Conservation (phyloP, 1,284 basidiomycete species). For the Boletus mariae region DNA sequence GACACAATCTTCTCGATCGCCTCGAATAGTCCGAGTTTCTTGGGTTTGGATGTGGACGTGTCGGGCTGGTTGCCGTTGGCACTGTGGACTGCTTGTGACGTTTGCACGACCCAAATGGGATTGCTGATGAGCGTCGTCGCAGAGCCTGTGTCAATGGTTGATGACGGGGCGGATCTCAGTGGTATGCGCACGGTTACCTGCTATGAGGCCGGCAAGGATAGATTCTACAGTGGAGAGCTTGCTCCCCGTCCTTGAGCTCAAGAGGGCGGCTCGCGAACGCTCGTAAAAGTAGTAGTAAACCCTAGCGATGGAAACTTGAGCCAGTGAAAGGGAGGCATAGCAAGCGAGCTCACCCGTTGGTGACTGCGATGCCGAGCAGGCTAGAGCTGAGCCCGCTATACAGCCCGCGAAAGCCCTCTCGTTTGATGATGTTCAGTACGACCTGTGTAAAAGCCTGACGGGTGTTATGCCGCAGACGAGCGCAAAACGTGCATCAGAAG, state of each 20-base stretch:
- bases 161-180: neutral
- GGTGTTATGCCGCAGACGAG: slow-evolving; percentile 32
- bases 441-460: slow-evolving; percentile 46
- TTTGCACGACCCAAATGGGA: slow-evolving; percentile 96
- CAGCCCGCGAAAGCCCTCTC: slow-evolving; percentile 82
- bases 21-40: slow-evolving; percentile 65
- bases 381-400: slow-evolving; percentile 89
- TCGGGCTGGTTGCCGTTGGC: slow-evolving; percentile 38
- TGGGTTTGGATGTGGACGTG: slow-evolving; percentile 27
- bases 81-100: slow-evolving; percentile 79
- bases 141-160: slow-evolving; percentile 52
- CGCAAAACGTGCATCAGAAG: slow-evolving; percentile 5
- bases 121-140: slow-evolving; percentile 91
- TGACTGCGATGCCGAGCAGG: slow-evolving; percentile 87
- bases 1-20: slow-evolving; percentile 72
- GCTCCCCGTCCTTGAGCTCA: slow-evolving; percentile 54
- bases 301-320: slow-evolving; percentile 34
- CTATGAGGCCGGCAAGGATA: slow-evolving; percentile 86
- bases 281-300: slow-evolving; percentile 87
- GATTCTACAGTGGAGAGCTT: slow-evolving; percentile 84
- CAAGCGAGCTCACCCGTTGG: slow-evolving; percentile 68
- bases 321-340: neutral
- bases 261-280: slow-evolving; percentile 53
- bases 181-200: slow-evolving; percentile 48
- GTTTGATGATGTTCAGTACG: slow-evolving; percentile 73